Percentiles rank a stretch among this genome's conserved stretches.
phyloP scores from a whole-genome alignment of 148 eudicot genomes.

The Dysphania ambrosioides region DNA sequence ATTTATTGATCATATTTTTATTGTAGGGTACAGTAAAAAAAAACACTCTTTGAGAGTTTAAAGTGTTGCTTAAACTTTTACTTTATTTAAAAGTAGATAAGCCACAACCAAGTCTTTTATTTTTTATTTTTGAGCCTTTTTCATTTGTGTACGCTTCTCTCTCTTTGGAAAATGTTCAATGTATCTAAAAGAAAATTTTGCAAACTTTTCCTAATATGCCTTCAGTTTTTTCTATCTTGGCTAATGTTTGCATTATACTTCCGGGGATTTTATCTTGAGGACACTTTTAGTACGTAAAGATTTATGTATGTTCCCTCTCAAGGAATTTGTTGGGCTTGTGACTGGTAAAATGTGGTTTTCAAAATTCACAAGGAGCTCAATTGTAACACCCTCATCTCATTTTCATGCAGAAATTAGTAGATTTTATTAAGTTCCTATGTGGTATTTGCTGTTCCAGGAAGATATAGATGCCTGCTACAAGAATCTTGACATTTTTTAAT shows the following conservation, averaged over 20 bases:
- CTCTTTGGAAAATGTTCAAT: background rate
- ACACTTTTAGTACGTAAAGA: background rate
- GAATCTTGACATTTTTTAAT: conserved; percentile 28
- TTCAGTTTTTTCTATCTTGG: background rate
- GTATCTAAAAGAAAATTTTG: background rate
- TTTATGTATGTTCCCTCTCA: background rate
- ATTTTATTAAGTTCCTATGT: conserved; percentile 65
- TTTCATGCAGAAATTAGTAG: conserved; percentile 60
- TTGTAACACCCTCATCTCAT: conserved; percentile 11
- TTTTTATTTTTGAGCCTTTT: background rate
- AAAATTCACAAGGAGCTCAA: background rate
- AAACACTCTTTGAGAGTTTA: background rate
- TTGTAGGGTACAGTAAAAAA: too few species aligned
- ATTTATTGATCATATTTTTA: too few species aligned
- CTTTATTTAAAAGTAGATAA: background rate
- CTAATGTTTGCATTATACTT: background rate
- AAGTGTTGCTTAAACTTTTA: background rate
- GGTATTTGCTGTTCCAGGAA: conserved; percentile 32
- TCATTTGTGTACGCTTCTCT: background rate
- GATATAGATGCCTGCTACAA: conserved; percentile 15
- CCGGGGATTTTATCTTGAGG: background rate
- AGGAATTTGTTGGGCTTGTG: background rate
- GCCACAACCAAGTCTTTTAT: background rate
- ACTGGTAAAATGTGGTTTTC: background rate
- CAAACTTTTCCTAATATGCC: background rate